Conservation (phyloP, 306 rosid species). For the Pterocarpus macrocarpus region DNA sequence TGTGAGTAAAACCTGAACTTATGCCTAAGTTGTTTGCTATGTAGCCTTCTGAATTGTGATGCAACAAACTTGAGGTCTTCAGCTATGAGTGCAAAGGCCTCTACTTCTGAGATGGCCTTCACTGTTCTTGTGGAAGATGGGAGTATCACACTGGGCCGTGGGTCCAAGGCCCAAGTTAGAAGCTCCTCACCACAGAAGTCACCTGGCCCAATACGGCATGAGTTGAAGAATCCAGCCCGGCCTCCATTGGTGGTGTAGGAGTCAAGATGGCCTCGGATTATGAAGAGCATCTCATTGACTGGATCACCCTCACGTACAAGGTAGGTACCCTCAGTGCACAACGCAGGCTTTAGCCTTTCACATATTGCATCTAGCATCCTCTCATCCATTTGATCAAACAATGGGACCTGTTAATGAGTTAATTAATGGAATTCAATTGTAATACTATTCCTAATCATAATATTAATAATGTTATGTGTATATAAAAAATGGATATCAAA, state of each 20-base stretch:
- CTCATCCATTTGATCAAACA: slow-evolving; percentile 97
- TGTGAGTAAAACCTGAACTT: slow-evolving; percentile 87
- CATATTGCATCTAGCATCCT: slow-evolving; percentile 95
- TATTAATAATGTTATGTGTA: too few species aligned
- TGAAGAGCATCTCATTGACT: slow-evolving; percentile 91
- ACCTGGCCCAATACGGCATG: slow-evolving; percentile 78
- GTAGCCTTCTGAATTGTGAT: slow-evolving; percentile 82
- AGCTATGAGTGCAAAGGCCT: slow-evolving; percentile 92
- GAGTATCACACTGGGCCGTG: slow-evolving; percentile 72
- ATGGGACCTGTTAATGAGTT: slow-evolving; percentile 65
- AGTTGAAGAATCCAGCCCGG: slow-evolving; percentile 90
- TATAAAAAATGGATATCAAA: too few species aligned
- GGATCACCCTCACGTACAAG: slow-evolving; percentile 93
- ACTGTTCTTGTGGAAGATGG: slow-evolving; percentile 93
- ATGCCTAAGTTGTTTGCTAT: slow-evolving; percentile 83
- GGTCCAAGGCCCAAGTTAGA: slow-evolving; percentile 92
- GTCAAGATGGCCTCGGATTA: slow-evolving; percentile 90
- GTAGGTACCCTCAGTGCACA: slow-evolving; percentile 82
- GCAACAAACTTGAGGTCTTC: slow-evolving; percentile 94
- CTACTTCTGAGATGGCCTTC: slow-evolving; percentile 82
- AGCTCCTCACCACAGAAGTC: slow-evolving; percentile 98
- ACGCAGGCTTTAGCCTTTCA: slow-evolving; percentile 85
- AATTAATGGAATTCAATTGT: not conserved
- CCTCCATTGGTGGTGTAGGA: slow-evolving; percentile 96
- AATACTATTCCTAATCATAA: not conserved